Conservation (phyloP, 2,329 filamentous ascomycete genomes). For the Lachnellula arida region DNA sequence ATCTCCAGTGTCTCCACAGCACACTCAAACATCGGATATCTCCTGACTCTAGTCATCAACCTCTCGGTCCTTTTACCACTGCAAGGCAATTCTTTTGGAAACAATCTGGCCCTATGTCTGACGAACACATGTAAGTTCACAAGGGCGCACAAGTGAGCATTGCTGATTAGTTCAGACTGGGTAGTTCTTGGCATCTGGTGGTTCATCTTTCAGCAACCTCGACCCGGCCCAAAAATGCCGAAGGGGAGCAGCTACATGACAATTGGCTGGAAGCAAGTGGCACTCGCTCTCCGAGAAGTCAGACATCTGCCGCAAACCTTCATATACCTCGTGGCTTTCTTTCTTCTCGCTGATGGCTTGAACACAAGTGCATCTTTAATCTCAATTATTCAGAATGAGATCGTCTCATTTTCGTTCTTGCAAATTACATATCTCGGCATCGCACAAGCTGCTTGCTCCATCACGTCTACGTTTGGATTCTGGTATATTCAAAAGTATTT, state of each 20-base stretch:
- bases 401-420: constrained; percentile 38
- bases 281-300: constrained; percentile 35
- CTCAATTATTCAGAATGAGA: constrained; percentile 38
- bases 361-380: constrained; percentile 38
- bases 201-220: constrained; percentile 39
- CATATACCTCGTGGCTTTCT: constrained; percentile 38
- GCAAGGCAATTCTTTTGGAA: constrained; percentile 33
- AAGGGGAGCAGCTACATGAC: constrained; percentile 37
- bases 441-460: constrained; percentile 36
- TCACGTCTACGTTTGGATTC: constrained; percentile 37
- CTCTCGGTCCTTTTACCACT: constrained; percentile 37
- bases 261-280: constrained; percentile 40
- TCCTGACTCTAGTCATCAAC: constrained; percentile 36
- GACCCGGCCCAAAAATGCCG: constrained; percentile 36
- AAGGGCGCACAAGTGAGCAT: neutral
- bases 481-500: constrained; percentile 40
- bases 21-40: constrained; percentile 40
- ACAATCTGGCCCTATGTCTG: constrained; percentile 37
- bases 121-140: constrained; percentile 37
- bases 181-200: constrained; percentile 39
- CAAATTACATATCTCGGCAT: constrained; percentile 39
- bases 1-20: constrained; percentile 40
- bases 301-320: constrained; percentile 38
- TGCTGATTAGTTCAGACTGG: constrained; percentile 33
- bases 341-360: constrained; percentile 38